These are phyloP conservation scores for Fusarium austroafricanum DNA, from an alignment of 2,329 filamentous ascomycete genomes.

Conservation along the genomic window DNA sequence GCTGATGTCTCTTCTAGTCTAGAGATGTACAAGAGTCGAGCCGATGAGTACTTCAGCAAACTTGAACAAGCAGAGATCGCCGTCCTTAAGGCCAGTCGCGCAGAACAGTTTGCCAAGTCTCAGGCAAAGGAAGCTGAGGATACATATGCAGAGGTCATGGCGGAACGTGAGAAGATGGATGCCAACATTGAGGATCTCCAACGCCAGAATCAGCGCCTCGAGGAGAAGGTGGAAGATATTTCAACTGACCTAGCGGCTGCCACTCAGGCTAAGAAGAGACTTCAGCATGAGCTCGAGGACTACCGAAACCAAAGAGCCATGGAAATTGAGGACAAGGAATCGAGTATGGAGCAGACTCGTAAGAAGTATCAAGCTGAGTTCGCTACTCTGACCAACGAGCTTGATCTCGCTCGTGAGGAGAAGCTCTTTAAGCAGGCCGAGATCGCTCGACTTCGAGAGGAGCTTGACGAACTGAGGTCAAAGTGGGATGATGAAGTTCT, in stretches of 20 bases:
- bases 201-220: slow-evolving; percentile 86
- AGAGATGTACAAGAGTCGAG: slow-evolving; percentile 87
- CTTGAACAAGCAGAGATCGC: slow-evolving; percentile 97
- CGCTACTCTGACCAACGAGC: slow-evolving; percentile 86
- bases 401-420: slow-evolving; percentile 93
- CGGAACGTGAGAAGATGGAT: slow-evolving; percentile 92
- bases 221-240: slow-evolving; percentile 91
- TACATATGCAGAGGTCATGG: slow-evolving; percentile 87
- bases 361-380: slow-evolving; percentile 98
- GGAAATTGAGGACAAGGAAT: slow-evolving; percentile 96
- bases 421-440: slow-evolving; percentile 86
- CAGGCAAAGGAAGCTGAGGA: slow-evolving; percentile 94
- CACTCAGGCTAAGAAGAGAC: slow-evolving; percentile 88
- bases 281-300: slow-evolving; percentile 97
- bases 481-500: slow-evolving; percentile 99
- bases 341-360: slow-evolving; percentile 93
- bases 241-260: slow-evolving; percentile 89
- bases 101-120: slow-evolving; percentile 92
- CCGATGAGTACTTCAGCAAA: slow-evolving; percentile 97
- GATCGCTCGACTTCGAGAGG: slow-evolving; percentile 89
- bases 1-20: slow-evolving; percentile 87
- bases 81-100: slow-evolving; percentile 89
- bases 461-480: slow-evolving; percentile 91
- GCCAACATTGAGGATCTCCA: slow-evolving; percentile 88
- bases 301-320: slow-evolving; percentile 95